Base-by-base conservation (phyloP, 2,329 filamentous ascomycete genomes). In the Fusarium sp. region DNA sequence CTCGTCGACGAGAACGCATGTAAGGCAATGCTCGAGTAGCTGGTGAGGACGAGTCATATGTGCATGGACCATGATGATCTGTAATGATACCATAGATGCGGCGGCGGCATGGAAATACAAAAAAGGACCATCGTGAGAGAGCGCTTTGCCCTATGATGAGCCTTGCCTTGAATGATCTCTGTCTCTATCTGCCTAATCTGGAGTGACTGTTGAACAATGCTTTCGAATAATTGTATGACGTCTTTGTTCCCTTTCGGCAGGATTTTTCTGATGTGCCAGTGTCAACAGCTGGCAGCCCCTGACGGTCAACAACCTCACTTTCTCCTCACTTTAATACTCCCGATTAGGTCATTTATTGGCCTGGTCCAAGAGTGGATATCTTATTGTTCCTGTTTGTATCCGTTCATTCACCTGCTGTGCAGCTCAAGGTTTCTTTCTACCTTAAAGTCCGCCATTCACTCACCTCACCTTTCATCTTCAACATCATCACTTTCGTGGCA, bases 1-100 rank as follows among this genome's bases (percentile, higher is more conserved):
- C 96, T 58, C 86, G 96, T 57, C 72, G 77, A 73, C 80, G 80
- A 61, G 80, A 81, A 70, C 76, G 80, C 36, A 81, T 81, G 79
- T 81, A 76, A 74, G 73, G 49, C 33, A 42, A 44, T 25, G 61
- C 38, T 64, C 65, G 62, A 68, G 66, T 68, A 58, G 68, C 65
- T 61, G 61, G 38, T 38, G 60, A 70, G 59, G 68, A 71, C 66
- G 63, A 70, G 69, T 71, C 73, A 65, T 51, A 69, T 60, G 72
- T 74, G 72, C 67, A 71, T 74, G 69, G 68, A 74, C 71, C 74
- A 76, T 75, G 72, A 77, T 74, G 74, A 77, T 75, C 74, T 79
- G 77, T 79, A 78, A 78, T 78, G 76, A 79, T 79, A 79, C 77
- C 77, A 79, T 78, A 79, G 77, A 79, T 66, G 69, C 57, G 67